A percentile compares a stretch with the other conserved stretches of the same genome.
Conservation (phyloP, 495 filamentous ascomycete genomes). For the Hypoxylon perforatum region DNA sequence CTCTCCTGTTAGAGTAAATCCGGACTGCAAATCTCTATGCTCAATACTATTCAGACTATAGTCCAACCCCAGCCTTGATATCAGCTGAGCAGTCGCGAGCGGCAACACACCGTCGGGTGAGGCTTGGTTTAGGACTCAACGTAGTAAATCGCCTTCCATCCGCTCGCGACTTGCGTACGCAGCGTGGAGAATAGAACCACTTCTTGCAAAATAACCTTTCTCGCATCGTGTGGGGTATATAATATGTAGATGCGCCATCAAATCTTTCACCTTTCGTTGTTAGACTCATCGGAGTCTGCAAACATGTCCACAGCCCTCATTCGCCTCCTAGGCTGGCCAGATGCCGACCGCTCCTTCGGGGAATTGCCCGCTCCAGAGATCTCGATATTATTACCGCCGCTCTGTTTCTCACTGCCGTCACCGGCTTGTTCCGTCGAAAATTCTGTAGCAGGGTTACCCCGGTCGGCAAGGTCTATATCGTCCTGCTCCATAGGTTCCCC, state of each 20-base stretch:
- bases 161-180: too few species aligned
- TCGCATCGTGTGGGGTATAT: too few species aligned
- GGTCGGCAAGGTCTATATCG: slow-evolving; percentile 52
- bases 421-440: slow-evolving; percentile 30
- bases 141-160: too few species aligned
- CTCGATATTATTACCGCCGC: slow-evolving; percentile 35
- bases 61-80: too few species aligned
- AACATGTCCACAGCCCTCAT: slow-evolving; percentile 96
- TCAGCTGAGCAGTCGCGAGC: too few species aligned
- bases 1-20: too few species aligned
- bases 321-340: slow-evolving; percentile 59
- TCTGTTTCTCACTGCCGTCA: slow-evolving; percentile 45
- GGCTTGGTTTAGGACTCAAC: too few species aligned
- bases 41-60: too few species aligned
- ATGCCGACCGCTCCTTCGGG: slow-evolving; percentile 19
- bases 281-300: slow-evolving; percentile 68
- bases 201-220: too few species aligned
- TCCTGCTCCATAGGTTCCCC: slow-evolving; percentile 46
- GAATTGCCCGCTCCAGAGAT: not conserved
- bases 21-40: too few species aligned
- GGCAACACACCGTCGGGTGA: too few species aligned
- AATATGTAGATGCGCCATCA: not conserved
- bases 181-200: too few species aligned
- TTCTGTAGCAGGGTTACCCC: slow-evolving; percentile 30
- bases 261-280: slow-evolving; percentile 44